Conservation (phyloP, 352 stramenopile species). For the Globisporangium okanoganense region DNA sequence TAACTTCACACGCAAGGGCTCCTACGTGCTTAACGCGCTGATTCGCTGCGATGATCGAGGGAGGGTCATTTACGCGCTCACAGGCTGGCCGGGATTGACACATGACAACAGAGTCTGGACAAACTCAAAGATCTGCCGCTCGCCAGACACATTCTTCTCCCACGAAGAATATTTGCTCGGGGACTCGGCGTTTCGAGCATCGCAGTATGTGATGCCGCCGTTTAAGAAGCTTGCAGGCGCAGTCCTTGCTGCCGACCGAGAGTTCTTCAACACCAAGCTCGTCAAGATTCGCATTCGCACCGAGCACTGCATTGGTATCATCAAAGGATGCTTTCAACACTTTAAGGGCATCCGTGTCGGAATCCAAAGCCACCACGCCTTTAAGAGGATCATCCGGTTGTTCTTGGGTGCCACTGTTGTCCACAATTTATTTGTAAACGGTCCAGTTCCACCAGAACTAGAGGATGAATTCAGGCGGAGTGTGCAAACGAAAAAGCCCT, state of each 20-base stretch:
- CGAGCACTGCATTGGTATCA: not conserved
- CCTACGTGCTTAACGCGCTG: not conserved
- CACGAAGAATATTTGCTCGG: not conserved
- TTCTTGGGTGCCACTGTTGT: not conserved
- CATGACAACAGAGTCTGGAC: not conserved
- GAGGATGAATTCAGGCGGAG: not conserved
- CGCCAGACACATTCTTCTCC: not conserved
- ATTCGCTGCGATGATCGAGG: not conserved
- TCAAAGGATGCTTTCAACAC: not conserved
- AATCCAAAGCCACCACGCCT: not conserved
- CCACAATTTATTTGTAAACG: constrained; percentile 1
- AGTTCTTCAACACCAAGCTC: not conserved
- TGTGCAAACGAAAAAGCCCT: not conserved
- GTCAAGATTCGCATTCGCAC: not conserved
- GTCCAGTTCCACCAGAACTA: not conserved
- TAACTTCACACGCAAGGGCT: not conserved
- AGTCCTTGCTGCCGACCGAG: not conserved
- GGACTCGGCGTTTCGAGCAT: not conserved
- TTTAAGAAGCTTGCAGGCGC: not conserved
- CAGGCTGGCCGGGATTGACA: not conserved
- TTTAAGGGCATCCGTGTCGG: not conserved
- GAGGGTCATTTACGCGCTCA: not conserved
- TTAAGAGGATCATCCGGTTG: not conserved
- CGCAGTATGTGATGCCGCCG: not conserved
- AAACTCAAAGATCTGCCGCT: not conserved